Evolutionary conservation across 2,329 filamentous ascomycete species (phyloP), one percentile per base, ranked within the genome.

Genomic region (Xylariaceae sp.): DNA sequence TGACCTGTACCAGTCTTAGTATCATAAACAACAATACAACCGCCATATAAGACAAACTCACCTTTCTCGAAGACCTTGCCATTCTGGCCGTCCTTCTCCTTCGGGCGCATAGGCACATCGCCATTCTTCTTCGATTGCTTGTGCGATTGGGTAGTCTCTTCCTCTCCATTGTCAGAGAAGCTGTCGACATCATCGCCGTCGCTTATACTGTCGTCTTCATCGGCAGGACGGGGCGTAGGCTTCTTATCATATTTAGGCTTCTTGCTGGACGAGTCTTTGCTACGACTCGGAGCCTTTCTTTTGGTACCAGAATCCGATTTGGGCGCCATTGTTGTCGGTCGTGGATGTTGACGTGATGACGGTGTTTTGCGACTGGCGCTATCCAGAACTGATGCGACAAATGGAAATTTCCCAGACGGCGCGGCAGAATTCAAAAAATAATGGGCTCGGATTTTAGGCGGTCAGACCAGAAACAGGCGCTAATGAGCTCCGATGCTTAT

Each of bases 261-360:
- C 66, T 69, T 74, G 66, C 62, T 75, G 59, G 58, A 71, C 61
- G 65, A 57, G 47, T 73, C 73, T 70, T 87, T 87, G 51, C 71
- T 76, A 50, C 76, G 73, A 70, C 81, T 84, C 41, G 76, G 73
- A 39, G 78, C 76, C 74, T 87, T 88, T 65, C 85, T 77, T 75
- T 88, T 88, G 61, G 74, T 78, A 54, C 80, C 80, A 51, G 74
- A 73, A 56, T 76, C 73, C 59, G 71, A 69, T 69, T 80, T 83
- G 10, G 76, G 76, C 39, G 79, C 79, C 81, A 84, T 83, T 60
- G 11, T 62, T 51, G 72, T 68, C 52, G 4, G 23, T 30, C 23
- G 23, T 30, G 23, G 23, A 4, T 30, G 23, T 30, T 30, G 23
- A 4, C 23, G 23, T 30, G 23, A 30, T 30, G 23, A 30, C 23